Conservation (phyloP, 352 stramenopile species). For the Peronosclerospora sorghi region DNA sequence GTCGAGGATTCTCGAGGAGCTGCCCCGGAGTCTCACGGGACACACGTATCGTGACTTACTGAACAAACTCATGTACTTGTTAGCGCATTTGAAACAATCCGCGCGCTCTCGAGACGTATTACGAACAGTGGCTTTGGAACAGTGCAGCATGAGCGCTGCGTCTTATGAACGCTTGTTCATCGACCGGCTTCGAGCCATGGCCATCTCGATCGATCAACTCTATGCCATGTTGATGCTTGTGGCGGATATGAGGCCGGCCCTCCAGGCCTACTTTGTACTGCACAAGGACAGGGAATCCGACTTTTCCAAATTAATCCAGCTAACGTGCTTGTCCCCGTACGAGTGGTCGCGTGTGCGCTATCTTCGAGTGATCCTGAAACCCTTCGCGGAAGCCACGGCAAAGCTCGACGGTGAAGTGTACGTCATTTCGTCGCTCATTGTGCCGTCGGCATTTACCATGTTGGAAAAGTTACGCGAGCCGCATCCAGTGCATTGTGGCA, state of each 20-base stretch:
- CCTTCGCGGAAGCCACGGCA: slow-evolving; percentile 45
- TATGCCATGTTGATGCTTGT: slow-evolving; percentile 37
- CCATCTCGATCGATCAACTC: slow-evolving; percentile 36
- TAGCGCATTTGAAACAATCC: slow-evolving; percentile 61
- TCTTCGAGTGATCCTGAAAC: slow-evolving; percentile 49
- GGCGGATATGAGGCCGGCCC: slow-evolving; percentile 37
- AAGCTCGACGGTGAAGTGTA: slow-evolving; percentile 54
- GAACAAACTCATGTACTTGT: slow-evolving; percentile 48
- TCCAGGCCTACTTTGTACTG: slow-evolving; percentile 53
- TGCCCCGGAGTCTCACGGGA: slow-evolving; percentile 47
- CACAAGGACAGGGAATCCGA: slow-evolving; percentile 48
- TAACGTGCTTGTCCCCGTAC: slow-evolving; percentile 50
- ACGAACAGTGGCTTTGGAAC: slow-evolving; percentile 31
- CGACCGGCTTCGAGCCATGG: slow-evolving; percentile 20
- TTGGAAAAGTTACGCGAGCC: slow-evolving; percentile 46
- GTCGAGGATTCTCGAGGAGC: slow-evolving; percentile 40
- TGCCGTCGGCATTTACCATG: slow-evolving; percentile 58
- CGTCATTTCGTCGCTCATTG: slow-evolving; percentile 52
- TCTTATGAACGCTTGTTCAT: slow-evolving; percentile 39
- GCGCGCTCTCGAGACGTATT: slow-evolving; percentile 31
- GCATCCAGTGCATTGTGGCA: slow-evolving; percentile 1
- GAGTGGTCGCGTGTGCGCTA: slow-evolving; percentile 59
- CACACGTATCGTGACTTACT: slow-evolving; percentile 59
- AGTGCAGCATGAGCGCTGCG: slow-evolving; percentile 31
- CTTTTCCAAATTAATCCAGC: slow-evolving; percentile 59